Percentiles rank a stretch among this genome's conserved stretches.
phyloP scores from a whole-genome alignment of 2,329 filamentous ascomycete genomes.

The Thelonectria rubi region DNA sequence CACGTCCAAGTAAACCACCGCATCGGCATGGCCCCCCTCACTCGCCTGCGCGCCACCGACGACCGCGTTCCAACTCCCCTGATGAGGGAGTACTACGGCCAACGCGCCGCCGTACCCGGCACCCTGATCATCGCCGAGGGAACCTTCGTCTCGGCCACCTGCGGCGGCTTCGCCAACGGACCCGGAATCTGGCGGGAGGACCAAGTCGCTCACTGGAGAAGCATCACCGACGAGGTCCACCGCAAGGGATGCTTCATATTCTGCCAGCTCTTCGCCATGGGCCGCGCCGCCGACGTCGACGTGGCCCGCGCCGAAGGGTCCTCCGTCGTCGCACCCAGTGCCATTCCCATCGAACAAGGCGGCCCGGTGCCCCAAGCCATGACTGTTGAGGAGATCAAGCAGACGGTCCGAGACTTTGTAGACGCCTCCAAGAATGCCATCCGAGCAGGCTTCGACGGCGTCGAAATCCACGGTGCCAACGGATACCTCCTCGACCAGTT shows the following conservation, averaged over 20 bases:
- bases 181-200: conserved; percentile 67
- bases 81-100: conserved; percentile 58
- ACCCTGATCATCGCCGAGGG: conserved; percentile 56
- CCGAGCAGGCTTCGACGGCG: conserved; percentile 73
- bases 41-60: conserved; percentile 58
- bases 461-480: conserved; percentile 69
- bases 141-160: conserved; percentile 50
- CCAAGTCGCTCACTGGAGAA: conserved; percentile 68
- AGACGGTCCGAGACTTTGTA: conserved; percentile 66
- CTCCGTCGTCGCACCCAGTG: conserved; percentile 41
- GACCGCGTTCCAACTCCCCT: conserved; percentile 39
- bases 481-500: conserved; percentile 72
- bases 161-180: conserved; percentile 52
- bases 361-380: conserved; percentile 67
- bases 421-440: conserved; percentile 64
- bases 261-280: conserved; percentile 69
- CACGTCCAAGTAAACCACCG: conserved; percentile 52
- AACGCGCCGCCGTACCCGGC: conserved; percentile 54
- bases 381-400: conserved; percentile 70
- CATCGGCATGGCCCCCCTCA: conserved; percentile 66
- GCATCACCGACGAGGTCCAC: conserved; percentile 71
- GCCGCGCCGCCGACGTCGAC: conserved; percentile 58
- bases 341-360: conserved; percentile 54
- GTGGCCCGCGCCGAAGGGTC: conserved; percentile 41
- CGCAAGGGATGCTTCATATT: conserved; percentile 68